Evolutionary conservation across 768 basidiomycete genomes (phyloP), one percentile per base, ranked within the genome.

Genomic region (Favolaschia claudopus): DNA sequence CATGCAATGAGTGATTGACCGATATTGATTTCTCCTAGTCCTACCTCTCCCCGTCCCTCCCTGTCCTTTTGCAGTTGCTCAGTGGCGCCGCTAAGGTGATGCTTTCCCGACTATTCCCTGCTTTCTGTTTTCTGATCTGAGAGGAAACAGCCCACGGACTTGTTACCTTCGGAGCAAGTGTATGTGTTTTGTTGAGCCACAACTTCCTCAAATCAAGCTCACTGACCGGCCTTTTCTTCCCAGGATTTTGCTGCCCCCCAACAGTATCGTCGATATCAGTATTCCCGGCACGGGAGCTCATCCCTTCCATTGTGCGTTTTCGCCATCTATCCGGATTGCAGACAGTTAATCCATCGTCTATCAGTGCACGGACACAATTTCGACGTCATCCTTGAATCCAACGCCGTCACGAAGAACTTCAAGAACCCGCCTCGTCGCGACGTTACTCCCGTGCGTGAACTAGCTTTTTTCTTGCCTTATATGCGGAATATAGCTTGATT

Each of bases 11-110:
- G n/a, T n/a, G 13, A 6, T 45, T 22, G 25, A 7, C 25, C 24
- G 14, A 6, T 27, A 7, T 28, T 19, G 39, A 45, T n/a, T n/a
- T n/a, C n/a, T n/a, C n/a, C 15, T 22, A 61, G 60, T 51, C 64
- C 37, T 83, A 68, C 62, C 43, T 44, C 0, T 58, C 73, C 1
- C 82, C 82, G 2, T 67, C 73, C 0, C 63, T 77, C 0, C 82
- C 82, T 0, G 74, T 80, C 7, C 74, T 83, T n/a, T 74, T 83
- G 46, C 82, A 83, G 44, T 78, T 83, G 38, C 70, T 83, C 38
- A 81, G 75, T 43, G 82, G 82, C 2, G 75, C 76, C 12, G 68
- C 65, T 36, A 69, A 73, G 32, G 74, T 80, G 1, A 52, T 67
- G 2, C 70, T 78, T 5, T 69, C 80, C 17, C 60, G n/a, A n/a